These are phyloP conservation scores for Dipodascus geniculatus DNA, from an alignment of 805 yeast species.

Conservation along the genomic window DNA sequence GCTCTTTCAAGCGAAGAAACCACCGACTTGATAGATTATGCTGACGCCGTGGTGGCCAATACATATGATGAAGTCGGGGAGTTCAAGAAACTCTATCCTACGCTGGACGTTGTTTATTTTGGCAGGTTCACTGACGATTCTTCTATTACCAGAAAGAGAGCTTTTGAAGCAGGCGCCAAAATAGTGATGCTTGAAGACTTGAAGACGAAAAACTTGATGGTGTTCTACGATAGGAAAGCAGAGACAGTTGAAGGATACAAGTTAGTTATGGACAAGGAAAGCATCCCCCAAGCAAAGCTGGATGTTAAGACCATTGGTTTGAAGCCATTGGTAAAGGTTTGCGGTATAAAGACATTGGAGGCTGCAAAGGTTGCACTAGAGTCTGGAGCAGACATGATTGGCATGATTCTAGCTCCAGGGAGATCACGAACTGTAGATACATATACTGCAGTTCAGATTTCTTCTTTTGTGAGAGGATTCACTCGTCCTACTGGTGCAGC, in stretches of 20 bases:
- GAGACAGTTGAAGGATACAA: background rate
- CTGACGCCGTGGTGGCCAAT: background rate
- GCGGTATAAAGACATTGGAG: conserved; percentile 62
- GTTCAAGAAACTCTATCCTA: background rate
- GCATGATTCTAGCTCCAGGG: conserved; percentile 79
- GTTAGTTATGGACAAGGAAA: background rate
- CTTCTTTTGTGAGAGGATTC: conserved; percentile 21
- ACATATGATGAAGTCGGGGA: background rate
- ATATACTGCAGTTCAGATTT: conserved; percentile 36
- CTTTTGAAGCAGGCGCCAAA: background rate
- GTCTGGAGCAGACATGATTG: conserved; percentile 64
- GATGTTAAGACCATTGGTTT: background rate
- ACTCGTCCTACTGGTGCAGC: conserved; percentile 2
- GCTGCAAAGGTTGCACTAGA: conserved; percentile 64
- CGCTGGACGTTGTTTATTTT: background rate
- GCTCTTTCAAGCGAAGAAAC: background rate
- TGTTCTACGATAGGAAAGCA: background rate
- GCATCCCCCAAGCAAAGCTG: background rate
- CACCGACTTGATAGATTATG: background rate
- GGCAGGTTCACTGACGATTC: background rate
- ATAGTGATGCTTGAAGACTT: background rate
- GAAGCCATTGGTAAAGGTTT: conserved; percentile 54
- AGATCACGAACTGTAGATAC: conserved; percentile 56
- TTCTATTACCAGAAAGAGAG: background rate
- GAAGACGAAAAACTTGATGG: background rate